phyloP scores from a whole-genome alignment of 129 eudicot species.

The Dittrichia graveolens region DNA sequence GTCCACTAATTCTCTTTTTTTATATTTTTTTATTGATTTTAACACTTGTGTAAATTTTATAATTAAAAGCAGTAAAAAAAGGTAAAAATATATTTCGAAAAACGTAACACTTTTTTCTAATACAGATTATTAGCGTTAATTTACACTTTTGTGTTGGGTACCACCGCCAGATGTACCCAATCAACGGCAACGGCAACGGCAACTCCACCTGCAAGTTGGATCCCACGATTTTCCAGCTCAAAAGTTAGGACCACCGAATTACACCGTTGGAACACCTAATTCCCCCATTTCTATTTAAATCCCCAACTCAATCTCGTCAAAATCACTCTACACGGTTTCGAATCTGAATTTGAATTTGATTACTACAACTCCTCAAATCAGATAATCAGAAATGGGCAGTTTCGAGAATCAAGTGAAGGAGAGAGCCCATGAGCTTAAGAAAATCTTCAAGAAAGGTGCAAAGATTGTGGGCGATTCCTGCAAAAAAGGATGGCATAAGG shows the following conservation, averaged over 20 bases:
- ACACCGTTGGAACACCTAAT: slow-evolving; percentile 24
- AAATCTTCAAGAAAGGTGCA: slow-evolving; percentile 58
- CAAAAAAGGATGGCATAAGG: slow-evolving; percentile 89
- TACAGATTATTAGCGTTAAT: too few species aligned
- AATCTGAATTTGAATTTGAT: not conserved
- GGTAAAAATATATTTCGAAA: too few species aligned
- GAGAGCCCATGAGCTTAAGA: slow-evolving; percentile 64
- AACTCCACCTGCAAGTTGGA: slow-evolving; percentile 26
- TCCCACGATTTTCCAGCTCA: slow-evolving; percentile 37
- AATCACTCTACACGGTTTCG: not conserved
- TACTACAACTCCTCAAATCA: not conserved
- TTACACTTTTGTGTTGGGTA: slow-evolving; percentile 18
- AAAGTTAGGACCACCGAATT: slow-evolving; percentile 24
- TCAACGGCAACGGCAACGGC: slow-evolving; percentile 11
- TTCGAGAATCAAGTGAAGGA: slow-evolving; percentile 77
- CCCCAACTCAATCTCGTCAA: not conserved
- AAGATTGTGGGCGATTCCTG: slow-evolving; percentile 65
- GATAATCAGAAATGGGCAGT: slow-evolving; percentile 41
- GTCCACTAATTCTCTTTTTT: too few species aligned
- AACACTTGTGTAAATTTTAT: too few species aligned
- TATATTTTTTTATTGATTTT: too few species aligned
- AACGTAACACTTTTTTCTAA: too few species aligned
- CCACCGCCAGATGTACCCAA: slow-evolving; percentile 19
- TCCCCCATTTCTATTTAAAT: slow-evolving; percentile 21
- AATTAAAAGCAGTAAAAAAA: too few species aligned